Evolutionary conservation across 768 basidiomycete genomes (phyloP), one percentile per base, ranked within the genome.

Genomic region (Collybiopsis luxurians): DNA sequence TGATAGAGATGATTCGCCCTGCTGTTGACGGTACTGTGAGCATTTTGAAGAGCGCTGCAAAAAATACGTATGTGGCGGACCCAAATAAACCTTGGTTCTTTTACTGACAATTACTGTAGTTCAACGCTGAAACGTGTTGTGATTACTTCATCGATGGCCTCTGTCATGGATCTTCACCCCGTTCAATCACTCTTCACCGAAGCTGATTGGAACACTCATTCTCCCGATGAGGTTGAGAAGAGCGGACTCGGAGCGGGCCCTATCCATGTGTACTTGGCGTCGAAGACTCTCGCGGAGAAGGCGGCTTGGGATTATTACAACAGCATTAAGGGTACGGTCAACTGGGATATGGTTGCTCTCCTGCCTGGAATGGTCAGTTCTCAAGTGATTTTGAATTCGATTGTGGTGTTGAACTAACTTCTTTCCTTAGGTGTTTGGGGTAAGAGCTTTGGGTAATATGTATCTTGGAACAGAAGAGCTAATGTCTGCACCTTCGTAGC

Each of bases 221-320:
- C 77, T 4, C 63, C 83, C n/a, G 63, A 72, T 46, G 71, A 75
- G 11, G 77, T 83, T 13, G 72, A 79, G 44, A 71, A 80, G 56
- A 71, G 81, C 47, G 84, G 83, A 2, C 70, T 69, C 30, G 72
- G 76, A 2, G 80, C 82, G 0, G 60, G 69, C 1, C 59, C 60
- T 0, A 50, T 62, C 3, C 58, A 68, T 12, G 82, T 79, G 60
- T 90, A 90, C 64, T 64, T 74, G 38, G 81, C 85, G 0, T 75
- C 78, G 13, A 87, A 88, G 73, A 76, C 75, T 0, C 73, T 85
- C 6, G 83, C 86, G 1, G 86, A 88, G 70, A 73, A 71, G 60
- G 78, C 79, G 7, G 82, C 82, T 5, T 85, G 83, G 83, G 68
- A 72, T 24, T 77, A 77, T 47, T 59, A 74, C 45, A 65, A 72